A percentile compares a stretch with the other conserved stretches of the same genome.
Conservation (phyloP, 2,329 filamentous ascomycete genomes). For the Aspergillus candidus region DNA sequence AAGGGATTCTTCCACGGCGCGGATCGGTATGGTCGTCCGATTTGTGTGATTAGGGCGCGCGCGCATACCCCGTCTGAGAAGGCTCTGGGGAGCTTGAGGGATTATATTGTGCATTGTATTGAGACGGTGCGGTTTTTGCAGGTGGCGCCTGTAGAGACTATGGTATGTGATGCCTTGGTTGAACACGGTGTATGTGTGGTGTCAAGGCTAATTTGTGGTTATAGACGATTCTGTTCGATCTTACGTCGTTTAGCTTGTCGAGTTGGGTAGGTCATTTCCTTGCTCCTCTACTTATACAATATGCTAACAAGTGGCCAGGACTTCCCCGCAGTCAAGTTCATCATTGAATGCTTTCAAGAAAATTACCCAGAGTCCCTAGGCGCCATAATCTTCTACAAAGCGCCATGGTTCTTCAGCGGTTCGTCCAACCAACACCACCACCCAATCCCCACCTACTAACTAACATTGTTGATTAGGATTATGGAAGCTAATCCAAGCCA, state of each 20-base stretch:
- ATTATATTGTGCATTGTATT: conserved; percentile 84
- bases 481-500: conserved; percentile 88
- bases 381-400: conserved; percentile 81
- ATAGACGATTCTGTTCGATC: conserved; percentile 84
- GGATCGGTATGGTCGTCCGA: conserved; percentile 73
- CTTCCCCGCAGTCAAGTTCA: conserved; percentile 90
- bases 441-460: neutral
- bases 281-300: neutral
- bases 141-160: conserved; percentile 72
- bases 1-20: conserved; percentile 82
- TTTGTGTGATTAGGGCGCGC: conserved; percentile 73
- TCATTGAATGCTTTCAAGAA: conserved; percentile 96
- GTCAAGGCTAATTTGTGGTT: conserved; percentile 3
- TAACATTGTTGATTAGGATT: conserved; percentile 51
- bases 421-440: conserved; percentile 18
- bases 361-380: conserved; percentile 92
- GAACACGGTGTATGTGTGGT: neutral
- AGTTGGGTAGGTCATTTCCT: conserved; percentile 63
- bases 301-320: conserved; percentile 47
- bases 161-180: conserved; percentile 52
- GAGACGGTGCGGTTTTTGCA: conserved; percentile 79
- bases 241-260: conserved; percentile 83
- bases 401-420: conserved; percentile 87
- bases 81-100: conserved; percentile 70
- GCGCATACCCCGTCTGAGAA: conserved; percentile 79